Evolutionary conservation across 1,139 yeast genomes (phyloP), one percentile per base, ranked within the genome.

Genomic region (Candida sp.): DNA sequence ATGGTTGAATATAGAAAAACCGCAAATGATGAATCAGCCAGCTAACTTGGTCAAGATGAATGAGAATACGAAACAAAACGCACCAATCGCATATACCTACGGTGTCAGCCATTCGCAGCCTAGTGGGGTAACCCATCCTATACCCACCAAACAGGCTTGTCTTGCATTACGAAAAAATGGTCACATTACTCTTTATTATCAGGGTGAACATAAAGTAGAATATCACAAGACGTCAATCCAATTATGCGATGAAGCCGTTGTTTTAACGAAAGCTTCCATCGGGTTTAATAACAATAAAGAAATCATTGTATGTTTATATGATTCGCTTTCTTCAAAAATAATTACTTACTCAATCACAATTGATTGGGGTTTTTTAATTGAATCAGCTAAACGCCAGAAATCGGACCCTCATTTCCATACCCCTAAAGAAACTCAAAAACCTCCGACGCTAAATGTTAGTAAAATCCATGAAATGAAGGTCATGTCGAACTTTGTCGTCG

Each of bases 1-100:
- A 50, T 87, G 95, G 95, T 66, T 87, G 36, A 81, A 81, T 41
- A 68, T 80, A 11, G 88, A 84, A 42, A 86, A 86, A 52, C 77
- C 84, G 0, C 78, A 79, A 46, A 67, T 81, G 38, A 66, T 75
- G 21, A 78, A 73, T 51, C 68, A 75, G 21, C 83, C 85, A 1
- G 85, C 87, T 0, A 51, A 54, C 2, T 45, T 64, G 38, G 58
- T 64, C 1, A 60, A 60, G 40, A 52, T 52, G 3, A 61, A 56
- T 22, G 35, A 40, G 30, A 19, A 30, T 9, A 35, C 21, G 9
- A 21, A 41, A 2, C 30, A 42, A 4, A 38, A 43, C 32, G 23
- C 34, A 15, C 53, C 61, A 15, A 49, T 60, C 38, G 49, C 60
- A 5, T 82, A 77, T 55, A 60, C 65, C 5, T 85, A 84, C 55